A percentile compares a stretch with the other conserved stretches of the same genome.
These are phyloP conservation scores for Trichophyton simii DNA, from an alignment of 2,329 filamentous ascomycete species.

Conservation along the genomic window DNA sequence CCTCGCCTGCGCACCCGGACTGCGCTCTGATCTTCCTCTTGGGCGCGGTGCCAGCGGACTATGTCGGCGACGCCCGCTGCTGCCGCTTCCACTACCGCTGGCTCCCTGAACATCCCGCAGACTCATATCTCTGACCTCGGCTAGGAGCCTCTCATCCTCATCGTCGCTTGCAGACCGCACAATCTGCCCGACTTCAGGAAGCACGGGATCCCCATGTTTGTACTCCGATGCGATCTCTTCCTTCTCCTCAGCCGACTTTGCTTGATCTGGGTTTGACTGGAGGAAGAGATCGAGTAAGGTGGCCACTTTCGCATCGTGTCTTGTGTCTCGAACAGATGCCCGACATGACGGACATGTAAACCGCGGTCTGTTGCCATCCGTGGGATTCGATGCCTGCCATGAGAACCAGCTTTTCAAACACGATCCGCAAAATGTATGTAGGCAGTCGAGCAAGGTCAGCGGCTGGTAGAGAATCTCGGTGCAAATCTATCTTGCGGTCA, in stretches of 20 bases:
- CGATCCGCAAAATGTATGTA: constrained; percentile 91
- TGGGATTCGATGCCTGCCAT: constrained; percentile 54
- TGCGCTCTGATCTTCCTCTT: constrained; percentile 22
- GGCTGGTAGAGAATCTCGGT: constrained; percentile 89
- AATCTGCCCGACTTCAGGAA: constrained; percentile 41
- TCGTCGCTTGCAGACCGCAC: constrained; percentile 19
- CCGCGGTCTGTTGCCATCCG: constrained; percentile 36
- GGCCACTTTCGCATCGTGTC: constrained; percentile 79
- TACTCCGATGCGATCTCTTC: constrained; percentile 64
- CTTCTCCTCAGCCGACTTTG: constrained; percentile 58
- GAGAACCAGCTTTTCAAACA: constrained; percentile 94
- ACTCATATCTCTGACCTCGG: constrained; percentile 61
- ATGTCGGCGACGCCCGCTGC: constrained; percentile 15
- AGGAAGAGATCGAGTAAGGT: constrained; percentile 84
- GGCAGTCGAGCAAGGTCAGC: constrained; percentile 78
- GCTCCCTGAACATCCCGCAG: constrained; percentile 36
- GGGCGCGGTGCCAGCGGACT: constrained; percentile 17
- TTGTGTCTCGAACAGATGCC: constrained; percentile 70
- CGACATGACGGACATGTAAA: constrained; percentile 93
- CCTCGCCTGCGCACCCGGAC: constrained; percentile 27
- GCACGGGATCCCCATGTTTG: constrained; percentile 65
- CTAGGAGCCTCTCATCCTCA: constrained; percentile 57
- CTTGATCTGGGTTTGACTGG: constrained; percentile 63
- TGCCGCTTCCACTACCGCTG: background rate
- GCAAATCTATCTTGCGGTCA: constrained; percentile 57